Evolutionary conservation across 345 rosid genomes (phyloP), one percentile per base, ranked within the genome.

Genomic region (Brassica incana): DNA sequence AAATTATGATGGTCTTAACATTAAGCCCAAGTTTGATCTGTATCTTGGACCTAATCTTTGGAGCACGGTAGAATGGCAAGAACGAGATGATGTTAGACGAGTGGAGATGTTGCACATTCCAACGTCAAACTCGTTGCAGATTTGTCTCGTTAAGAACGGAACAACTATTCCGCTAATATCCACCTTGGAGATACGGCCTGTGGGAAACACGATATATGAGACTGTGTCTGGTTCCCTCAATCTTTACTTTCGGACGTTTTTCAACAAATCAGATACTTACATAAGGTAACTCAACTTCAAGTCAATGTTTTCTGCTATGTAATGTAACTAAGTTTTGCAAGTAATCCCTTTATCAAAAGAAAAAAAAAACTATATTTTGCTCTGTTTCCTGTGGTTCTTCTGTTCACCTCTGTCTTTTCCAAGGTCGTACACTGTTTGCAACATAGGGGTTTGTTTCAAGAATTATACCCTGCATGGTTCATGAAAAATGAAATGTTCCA

Each of bases 131-230:
- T 59, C 74, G 8, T 35, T 86, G n/a, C 73, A 82, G 63, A 25
- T 89, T 25, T 91, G 91, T 78, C 84, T 86, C 2, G 88, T 85
- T 18, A 88, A 89, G 69, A 74, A 66, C 1, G 75, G 63, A 12
- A 1, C 2, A 0, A 86, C 88, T 9, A 63, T 78, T 8, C 90
- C 91, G 1, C 67, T 88, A 32, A 78, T 88, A 14, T 83, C 89
- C 0, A 33, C 83, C 5, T 69, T 88, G 43, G 90, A 90, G 3
- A 5, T 87, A 3, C 76, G 92, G 81, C 83, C 50, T 1, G 2
- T 86, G 45, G 65, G 27, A 0, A 75, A 36, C 63, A 45, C 36
- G 5, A 36, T 54, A 35, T 78, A 78, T 23, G 0, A 0, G 30
- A 67, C 75, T 0, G 0, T 64, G 64, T n/a, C 72, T 0, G 82